A percentile compares a stretch with the other conserved stretches of the same genome.
Evolutionary conservation across 2,329 filamentous ascomycete species (phyloP).

Genomic region (Ophiostoma ips): DNA sequence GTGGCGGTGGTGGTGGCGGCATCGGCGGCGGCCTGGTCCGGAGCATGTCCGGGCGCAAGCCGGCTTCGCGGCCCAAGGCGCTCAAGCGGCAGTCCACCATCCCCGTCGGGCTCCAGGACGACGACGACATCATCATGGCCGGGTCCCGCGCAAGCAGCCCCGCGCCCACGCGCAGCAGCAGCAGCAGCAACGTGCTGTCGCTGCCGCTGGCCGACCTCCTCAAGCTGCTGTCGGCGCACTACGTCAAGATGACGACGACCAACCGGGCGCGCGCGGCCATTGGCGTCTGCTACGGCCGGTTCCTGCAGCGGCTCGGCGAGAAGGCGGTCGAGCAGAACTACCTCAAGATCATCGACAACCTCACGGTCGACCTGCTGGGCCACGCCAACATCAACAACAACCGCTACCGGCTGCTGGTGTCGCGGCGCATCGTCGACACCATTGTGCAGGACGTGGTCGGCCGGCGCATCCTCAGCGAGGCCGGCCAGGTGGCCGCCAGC

Average conservation of each 20-base stretch:
- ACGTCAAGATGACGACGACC: slow-evolving; percentile 61
- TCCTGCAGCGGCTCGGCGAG: slow-evolving; percentile 67
- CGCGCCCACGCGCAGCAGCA: slow-evolving; percentile 53
- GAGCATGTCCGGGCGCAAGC: slow-evolving; percentile 47
- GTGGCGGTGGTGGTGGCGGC: slow-evolving; percentile 19
- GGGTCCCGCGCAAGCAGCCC: slow-evolving; percentile 57
- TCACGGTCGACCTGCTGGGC: slow-evolving; percentile 69
- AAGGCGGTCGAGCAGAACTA: slow-evolving; percentile 76
- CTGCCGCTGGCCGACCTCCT: slow-evolving; percentile 68
- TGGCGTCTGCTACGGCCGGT: slow-evolving; percentile 71
- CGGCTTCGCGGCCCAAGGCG: slow-evolving; percentile 46
- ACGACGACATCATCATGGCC: slow-evolving; percentile 57
- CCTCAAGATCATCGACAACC: slow-evolving; percentile 62
- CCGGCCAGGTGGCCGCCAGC: slow-evolving; percentile 71
- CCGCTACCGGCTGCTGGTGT: slow-evolving; percentile 73
- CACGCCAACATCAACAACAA: slow-evolving; percentile 65
- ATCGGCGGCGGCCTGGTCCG: too few relatives aligned
- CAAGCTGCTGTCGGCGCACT: slow-evolving; percentile 65
- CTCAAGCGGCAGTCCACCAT: slow-evolving; percentile 44
- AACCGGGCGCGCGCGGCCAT: slow-evolving; percentile 73
- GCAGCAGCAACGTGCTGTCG: slow-evolving; percentile 50
- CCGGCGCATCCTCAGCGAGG: slow-evolving; percentile 70
- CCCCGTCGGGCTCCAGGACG: slow-evolving; percentile 41
- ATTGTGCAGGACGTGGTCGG: slow-evolving; percentile 77
- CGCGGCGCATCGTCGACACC: slow-evolving; percentile 70